These are phyloP conservation scores for Tulasnella sp. DNA, from an alignment of 768 basidiomycete species.

Conservation along the genomic window DNA sequence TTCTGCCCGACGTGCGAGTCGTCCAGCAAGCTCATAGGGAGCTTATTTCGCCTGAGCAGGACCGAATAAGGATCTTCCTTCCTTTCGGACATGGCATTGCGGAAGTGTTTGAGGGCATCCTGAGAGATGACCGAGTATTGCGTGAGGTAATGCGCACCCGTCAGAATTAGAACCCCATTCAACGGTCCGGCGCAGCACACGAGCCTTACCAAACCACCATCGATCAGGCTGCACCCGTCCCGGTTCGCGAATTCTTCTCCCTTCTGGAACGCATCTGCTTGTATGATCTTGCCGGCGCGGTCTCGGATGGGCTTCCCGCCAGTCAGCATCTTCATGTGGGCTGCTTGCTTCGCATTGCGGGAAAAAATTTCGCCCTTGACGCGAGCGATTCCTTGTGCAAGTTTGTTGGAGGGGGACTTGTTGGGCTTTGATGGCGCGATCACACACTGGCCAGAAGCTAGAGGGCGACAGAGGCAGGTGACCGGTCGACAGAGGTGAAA, in stretches of 20 bases:
- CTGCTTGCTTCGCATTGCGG: slow-evolving; percentile 86
- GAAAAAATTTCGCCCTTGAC: slow-evolving; percentile 98
- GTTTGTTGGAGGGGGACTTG: slow-evolving; percentile 17
- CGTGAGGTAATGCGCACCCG: slow-evolving; percentile 46
- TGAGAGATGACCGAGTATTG: slow-evolving; percentile 99
- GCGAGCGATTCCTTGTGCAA: slow-evolving; percentile 40
- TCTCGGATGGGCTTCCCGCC: slow-evolving; percentile 38
- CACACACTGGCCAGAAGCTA: too few relatives aligned
- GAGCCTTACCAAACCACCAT: slow-evolving; percentile 85
- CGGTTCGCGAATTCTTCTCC: slow-evolving; percentile 87
- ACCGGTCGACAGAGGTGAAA: neutral
- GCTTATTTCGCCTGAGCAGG: slow-evolving; percentile 85
- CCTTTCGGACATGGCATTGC: slow-evolving; percentile 76
- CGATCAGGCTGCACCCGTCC: slow-evolving; percentile 93
- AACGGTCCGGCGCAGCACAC: neutral
- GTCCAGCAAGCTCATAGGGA: slow-evolving; percentile 93
- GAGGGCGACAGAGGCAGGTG: too few relatives aligned
- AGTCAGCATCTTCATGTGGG: slow-evolving; percentile 83
- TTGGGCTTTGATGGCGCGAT: slow-evolving; percentile 16
- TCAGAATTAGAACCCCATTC: neutral
- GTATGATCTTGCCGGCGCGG: slow-evolving; percentile 86
- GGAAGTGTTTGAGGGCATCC: slow-evolving; percentile 91
- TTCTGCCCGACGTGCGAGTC: slow-evolving; percentile 72
- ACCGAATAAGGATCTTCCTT: slow-evolving; percentile 97
- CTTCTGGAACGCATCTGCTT: slow-evolving; percentile 94